phyloP scores from a whole-genome alignment of 805 yeast species.

The Lipomyces kockii region DNA sequence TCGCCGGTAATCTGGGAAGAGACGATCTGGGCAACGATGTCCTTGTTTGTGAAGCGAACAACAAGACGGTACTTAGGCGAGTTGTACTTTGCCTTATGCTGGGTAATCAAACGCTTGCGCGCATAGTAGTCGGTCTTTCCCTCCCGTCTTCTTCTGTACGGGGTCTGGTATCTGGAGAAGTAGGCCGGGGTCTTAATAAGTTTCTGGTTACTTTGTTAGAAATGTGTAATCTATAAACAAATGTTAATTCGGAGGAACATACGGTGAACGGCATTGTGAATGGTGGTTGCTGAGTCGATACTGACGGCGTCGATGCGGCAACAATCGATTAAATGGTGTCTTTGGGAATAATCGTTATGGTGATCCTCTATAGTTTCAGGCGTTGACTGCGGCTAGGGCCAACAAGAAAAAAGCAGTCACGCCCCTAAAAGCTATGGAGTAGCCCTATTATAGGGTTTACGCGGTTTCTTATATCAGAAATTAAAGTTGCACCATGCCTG shows the following conservation, averaged over 20 bases:
- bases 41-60: slow-evolving; percentile 99
- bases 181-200: slow-evolving; percentile 82
- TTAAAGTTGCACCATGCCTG: neutral
- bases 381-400: neutral
- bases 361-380: neutral
- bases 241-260: slow-evolving; percentile 6
- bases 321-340: neutral
- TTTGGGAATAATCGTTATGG: neutral
- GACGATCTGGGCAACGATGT: slow-evolving; percentile 96
- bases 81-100: slow-evolving; percentile 99
- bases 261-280: slow-evolving; percentile 38
- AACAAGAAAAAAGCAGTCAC: neutral
- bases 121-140: slow-evolving; percentile 99
- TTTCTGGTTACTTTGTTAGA: slow-evolving; percentile 19
- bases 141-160: slow-evolving; percentile 99
- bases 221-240: neutral
- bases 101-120: slow-evolving; percentile 99
- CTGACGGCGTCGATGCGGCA: neutral
- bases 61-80: slow-evolving; percentile 99
- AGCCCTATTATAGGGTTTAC: neutral
- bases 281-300: neutral
- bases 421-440: neutral
- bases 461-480: neutral
- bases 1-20: slow-evolving; percentile 98
- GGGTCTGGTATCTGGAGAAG: slow-evolving; percentile 99